Base-by-base conservation (phyloP, 106 monocot species). In the Chionographis japonica region DNA sequence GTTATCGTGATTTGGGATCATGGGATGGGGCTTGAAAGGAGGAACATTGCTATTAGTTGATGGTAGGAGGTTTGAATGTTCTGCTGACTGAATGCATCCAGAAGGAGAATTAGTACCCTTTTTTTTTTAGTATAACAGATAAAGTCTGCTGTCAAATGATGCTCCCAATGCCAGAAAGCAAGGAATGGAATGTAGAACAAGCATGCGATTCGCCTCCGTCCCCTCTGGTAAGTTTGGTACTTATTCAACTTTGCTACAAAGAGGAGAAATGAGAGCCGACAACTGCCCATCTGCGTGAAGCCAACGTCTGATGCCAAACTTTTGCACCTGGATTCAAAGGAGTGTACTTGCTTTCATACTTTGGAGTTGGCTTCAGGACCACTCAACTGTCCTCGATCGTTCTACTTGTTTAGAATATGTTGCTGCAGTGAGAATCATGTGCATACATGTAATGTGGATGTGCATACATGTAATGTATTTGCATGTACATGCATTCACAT, bases 161-260 rank as follows among this genome's bases (percentile, higher is more conserved):
- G 76, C 70, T 77, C 63, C 39, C 69, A 67, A 54, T 67, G 63
- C 55, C 36, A 71, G 58, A 87, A 86, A 87, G 84, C 69, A 84
- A 84, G 72, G 84, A 79, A 79, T 78, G 52, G 75, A 81, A 71
- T 70, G 66, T 70, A 58, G 84, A 86, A 86, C 73, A 59, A 81
- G 83, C 60, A 86, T 86, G 27, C 61, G 40, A 81, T 90, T 74
- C 84, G 57, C 60, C 80, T 68, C 79, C 78, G 70, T 72, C 77
- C 77, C 84, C 86, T 80, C 74, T 75, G 43, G 68, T 62, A 82
- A 85, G 82, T 88, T 88, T 80, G 79, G 91, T 63, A 85, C 81
- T 77, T 79, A 74, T 82, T 87, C 84, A 82, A 56, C 63, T 79
- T 63, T 70, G 9, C 46, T 46, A 2, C 54, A 19, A 76, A 80